Percentiles rank a stretch among this genome's conserved stretches.
Evolutionary conservation across 768 basidiomycete genomes (phyloP).

Genomic region (Naganishia friedmannii): DNA sequence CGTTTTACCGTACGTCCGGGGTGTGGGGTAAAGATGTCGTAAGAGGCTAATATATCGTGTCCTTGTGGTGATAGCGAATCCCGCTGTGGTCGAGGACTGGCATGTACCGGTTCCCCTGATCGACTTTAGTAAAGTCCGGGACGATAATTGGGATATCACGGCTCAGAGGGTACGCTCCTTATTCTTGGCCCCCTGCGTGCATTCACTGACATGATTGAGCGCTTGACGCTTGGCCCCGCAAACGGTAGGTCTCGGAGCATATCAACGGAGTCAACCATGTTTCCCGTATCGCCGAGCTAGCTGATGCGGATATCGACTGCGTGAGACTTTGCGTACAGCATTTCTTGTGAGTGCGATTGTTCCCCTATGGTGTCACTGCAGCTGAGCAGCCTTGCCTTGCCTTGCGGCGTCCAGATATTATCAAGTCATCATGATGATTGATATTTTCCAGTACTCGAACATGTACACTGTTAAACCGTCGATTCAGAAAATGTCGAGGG

Average conservation of each 20-base stretch:
- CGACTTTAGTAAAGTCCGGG: slow-evolving; percentile 71
- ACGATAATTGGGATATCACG: slow-evolving; percentile 94
- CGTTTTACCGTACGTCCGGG: slow-evolving; percentile 66
- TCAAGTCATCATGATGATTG: slow-evolving; percentile 91
- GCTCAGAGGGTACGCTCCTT: slow-evolving; percentile 66
- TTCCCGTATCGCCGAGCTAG: slow-evolving; percentile 82
- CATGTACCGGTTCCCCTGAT: slow-evolving; percentile 89
- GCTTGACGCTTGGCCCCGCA: slow-evolving; percentile 18
- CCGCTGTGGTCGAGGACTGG: slow-evolving; percentile 85
- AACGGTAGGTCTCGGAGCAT: slow-evolving; percentile 65
- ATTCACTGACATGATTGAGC: background rate
- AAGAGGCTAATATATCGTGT: background rate
- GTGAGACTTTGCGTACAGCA: slow-evolving; percentile 86
- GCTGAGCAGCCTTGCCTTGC: no score
- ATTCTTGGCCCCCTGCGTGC: background rate
- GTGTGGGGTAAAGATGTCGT: background rate
- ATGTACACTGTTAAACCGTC: slow-evolving; percentile 89
- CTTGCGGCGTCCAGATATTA: slow-evolving; percentile 67
- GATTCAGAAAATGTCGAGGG: slow-evolving; percentile 81
- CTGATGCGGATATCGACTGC: slow-evolving; percentile 78
- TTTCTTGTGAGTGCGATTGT: slow-evolving; percentile 64
- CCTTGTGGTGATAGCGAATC: slow-evolving; percentile 60
- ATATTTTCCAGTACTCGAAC: slow-evolving; percentile 97
- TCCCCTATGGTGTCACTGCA: no score
- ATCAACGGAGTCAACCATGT: slow-evolving; percentile 92